These are phyloP conservation scores for Sarcocystis neurona DNA, from an alignment of 169 alveolate species.

Conservation along the genomic window DNA sequence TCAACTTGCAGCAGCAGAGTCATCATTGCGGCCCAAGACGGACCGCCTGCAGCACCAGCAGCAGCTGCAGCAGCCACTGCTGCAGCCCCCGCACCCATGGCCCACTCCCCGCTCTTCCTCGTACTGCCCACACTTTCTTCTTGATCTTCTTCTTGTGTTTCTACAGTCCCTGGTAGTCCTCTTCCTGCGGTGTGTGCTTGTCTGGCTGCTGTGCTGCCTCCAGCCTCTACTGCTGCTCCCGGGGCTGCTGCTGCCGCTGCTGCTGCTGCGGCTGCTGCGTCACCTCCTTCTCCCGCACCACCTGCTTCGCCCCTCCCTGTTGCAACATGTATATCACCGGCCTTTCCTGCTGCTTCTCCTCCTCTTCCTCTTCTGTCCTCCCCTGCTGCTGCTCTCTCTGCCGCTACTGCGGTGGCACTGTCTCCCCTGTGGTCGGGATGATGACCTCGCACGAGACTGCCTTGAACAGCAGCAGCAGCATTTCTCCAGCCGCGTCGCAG, in stretches of 20 bases:
- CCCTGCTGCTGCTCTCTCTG: too few species aligned
- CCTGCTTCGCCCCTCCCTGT: constrained; percentile 20
- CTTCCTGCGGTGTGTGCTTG: constrained; percentile 14
- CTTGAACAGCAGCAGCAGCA: too few species aligned
- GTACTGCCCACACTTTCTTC: not conserved
- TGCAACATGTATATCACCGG: not conserved
- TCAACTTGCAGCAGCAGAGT: not conserved
- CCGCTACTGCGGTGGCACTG: too few species aligned
- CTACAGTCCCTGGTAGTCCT: constrained; percentile 15
- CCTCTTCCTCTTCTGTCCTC: too few species aligned
- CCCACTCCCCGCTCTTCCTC: not conserved
- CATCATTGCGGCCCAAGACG: not conserved
- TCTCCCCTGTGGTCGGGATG: too few species aligned
- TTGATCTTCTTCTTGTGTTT: not conserved
- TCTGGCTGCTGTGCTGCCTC: constrained; percentile 24
- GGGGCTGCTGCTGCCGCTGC: constrained; percentile 33
- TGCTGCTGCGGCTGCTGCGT: constrained; percentile 28
- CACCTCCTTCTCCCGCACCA: constrained; percentile 14
- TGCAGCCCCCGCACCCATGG: not conserved
- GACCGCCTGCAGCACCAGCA: not conserved
- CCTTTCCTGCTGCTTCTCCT: not conserved
- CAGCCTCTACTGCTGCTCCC: not conserved
- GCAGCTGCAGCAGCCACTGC: not conserved
- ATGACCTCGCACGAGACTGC: too few species aligned
- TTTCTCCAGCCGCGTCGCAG: too few species aligned